These are phyloP conservation scores for Castanospermum australe DNA, from an alignment of 306 rosid genomes.

Conservation along the genomic window DNA sequence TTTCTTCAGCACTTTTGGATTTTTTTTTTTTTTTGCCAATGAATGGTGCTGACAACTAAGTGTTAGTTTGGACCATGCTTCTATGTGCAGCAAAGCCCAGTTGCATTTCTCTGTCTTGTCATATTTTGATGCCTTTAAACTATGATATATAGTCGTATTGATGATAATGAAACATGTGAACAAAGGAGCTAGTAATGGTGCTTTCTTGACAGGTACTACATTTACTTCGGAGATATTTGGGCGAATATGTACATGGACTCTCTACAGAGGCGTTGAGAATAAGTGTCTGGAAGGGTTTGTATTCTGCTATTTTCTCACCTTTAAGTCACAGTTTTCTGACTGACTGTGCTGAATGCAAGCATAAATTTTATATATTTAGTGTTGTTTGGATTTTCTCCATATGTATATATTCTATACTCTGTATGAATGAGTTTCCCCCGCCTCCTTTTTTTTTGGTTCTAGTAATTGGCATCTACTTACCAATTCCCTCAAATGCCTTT, in stretches of 20 bases:
- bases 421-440: background rate
- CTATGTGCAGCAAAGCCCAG: background rate
- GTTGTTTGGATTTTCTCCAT: background rate
- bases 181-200: background rate
- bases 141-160: background rate
- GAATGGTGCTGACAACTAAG: background rate
- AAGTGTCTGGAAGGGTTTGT: conserved; percentile 97
- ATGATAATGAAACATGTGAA: background rate
- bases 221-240: conserved; percentile 87
- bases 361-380: background rate
- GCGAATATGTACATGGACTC: conserved; percentile 98
- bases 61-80: background rate
- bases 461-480: background rate
- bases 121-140: background rate
- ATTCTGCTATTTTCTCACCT: conserved; percentile 24
- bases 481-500: background rate
- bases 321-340: background rate
- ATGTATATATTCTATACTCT: background rate
- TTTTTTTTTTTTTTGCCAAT: background rate
- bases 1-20: background rate
- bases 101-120: background rate
- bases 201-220: conserved; percentile 70
- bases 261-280: conserved; percentile 89
- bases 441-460: background rate
- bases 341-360: background rate